Conservation (phyloP, 345 rosid species). For the Lumnitzera racemosa region DNA sequence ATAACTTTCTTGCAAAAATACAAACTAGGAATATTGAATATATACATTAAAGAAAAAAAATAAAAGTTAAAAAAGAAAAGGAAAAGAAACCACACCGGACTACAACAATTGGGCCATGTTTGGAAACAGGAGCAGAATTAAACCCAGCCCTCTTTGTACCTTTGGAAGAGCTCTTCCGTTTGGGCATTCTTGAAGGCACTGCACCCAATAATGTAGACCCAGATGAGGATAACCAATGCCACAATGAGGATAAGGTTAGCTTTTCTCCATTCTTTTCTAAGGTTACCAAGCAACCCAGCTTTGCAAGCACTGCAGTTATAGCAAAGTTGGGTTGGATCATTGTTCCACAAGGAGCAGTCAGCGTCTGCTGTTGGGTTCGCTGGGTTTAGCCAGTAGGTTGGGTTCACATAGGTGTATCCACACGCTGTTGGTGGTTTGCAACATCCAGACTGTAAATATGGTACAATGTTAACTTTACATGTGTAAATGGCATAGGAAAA, state of each 20-base stretch:
- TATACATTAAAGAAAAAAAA: too few relatives aligned
- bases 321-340: conserved; percentile 77
- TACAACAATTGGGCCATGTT: too few relatives aligned
- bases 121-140: conserved; percentile 4
- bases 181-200: conserved; percentile 88
- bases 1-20: too few relatives aligned
- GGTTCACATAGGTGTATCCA: conserved; percentile 74
- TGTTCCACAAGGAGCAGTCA: conserved; percentile 81
- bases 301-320: conserved; percentile 80
- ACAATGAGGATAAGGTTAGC: conserved; percentile 68
- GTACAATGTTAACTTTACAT: not conserved
- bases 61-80: too few relatives aligned
- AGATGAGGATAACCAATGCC: conserved; percentile 64
- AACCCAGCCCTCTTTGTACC: conserved; percentile 64
- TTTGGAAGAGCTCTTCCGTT: conserved; percentile 63
- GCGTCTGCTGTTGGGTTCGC: conserved; percentile 61
- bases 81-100: too few relatives aligned
- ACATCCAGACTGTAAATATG: conserved; percentile 62
- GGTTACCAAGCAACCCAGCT: conserved; percentile 77
- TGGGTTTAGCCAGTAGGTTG: conserved; percentile 76
- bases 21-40: too few relatives aligned
- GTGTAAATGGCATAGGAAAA: not conserved
- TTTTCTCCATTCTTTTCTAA: conserved; percentile 83
- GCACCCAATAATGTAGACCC: conserved; percentile 78
- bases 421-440: conserved; percentile 86